Conservation (phyloP, 2,329 filamentous ascomycete species). For the Trichoderma endophyticum region DNA sequence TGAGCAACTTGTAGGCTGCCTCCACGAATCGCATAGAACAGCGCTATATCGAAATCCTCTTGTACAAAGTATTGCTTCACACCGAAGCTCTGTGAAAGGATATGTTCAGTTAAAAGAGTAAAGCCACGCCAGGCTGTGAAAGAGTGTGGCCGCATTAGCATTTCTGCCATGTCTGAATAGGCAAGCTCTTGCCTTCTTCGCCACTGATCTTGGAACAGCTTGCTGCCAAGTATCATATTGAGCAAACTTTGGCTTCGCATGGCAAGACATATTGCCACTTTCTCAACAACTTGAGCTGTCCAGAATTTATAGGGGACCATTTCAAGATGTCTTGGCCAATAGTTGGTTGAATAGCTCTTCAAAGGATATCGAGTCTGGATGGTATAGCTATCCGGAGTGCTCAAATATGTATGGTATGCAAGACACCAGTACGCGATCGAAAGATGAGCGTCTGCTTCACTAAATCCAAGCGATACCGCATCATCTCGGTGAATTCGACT, state of each 20-base stretch:
- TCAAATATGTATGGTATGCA: neutral
- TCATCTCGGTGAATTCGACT: neutral
- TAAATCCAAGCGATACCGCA: neutral
- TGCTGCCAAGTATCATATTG: neutral
- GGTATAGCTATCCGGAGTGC: neutral
- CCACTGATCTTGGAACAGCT: neutral
- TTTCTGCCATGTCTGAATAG: neutral
- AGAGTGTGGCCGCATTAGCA: neutral
- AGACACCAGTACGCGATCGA: conserved; percentile 4
- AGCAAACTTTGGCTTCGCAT: neutral
- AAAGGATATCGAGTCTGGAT: neutral
- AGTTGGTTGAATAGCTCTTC: neutral
- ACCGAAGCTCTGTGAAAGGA: neutral
- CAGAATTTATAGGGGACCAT: neutral
- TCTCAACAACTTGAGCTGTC: neutral
- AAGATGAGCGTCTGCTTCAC: conserved; percentile 1
- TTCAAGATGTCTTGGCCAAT: neutral
- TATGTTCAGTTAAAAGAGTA: neutral
- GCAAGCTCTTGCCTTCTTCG: neutral
- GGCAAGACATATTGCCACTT: neutral
- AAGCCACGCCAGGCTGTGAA: neutral
- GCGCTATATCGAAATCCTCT: neutral
- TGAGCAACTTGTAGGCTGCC: neutral
- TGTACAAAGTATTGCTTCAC: neutral
- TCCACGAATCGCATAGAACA: neutral